These are phyloP conservation scores for Irpex rosettiformis DNA, from an alignment of 1,284 basidiomycete genomes.

Conservation along the genomic window DNA sequence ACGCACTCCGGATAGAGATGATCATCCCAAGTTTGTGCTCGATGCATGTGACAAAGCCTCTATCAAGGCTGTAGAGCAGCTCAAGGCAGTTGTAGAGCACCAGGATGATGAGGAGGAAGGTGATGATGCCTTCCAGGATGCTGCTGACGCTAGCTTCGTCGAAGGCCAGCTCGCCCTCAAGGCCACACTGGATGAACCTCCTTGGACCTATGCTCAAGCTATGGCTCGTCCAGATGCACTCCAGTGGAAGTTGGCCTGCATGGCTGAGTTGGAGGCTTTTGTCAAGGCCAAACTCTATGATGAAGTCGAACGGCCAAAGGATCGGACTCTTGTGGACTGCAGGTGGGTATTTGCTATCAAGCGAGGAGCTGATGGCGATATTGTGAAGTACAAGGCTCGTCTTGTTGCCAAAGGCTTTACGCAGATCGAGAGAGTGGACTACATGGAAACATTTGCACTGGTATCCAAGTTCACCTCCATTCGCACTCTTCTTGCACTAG, in stretches of 20 bases:
- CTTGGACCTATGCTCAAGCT: conserved; percentile 1
- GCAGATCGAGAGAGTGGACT: conserved; percentile 39
- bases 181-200: neutral
- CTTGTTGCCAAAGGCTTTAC: conserved; percentile 35
- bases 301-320: conserved; percentile 11
- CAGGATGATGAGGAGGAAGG: neutral
- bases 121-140: neutral
- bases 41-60: neutral
- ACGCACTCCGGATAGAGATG: neutral
- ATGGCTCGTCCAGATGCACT: conserved; percentile 12
- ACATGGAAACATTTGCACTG: conserved; percentile 37
- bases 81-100: neutral
- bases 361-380: conserved; percentile 22
- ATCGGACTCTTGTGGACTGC: conserved; percentile 21
- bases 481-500: conserved; percentile 33
- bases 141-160: neutral
- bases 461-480: conserved; percentile 35
- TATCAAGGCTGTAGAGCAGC: neutral
- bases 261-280: conserved; percentile 15
- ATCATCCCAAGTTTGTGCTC: neutral
- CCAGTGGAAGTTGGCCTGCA: conserved; percentile 16
- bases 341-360: conserved; percentile 29
- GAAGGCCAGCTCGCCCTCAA: neutral
- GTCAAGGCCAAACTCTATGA: conserved; percentile 16
- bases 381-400: conserved; percentile 31